Percentiles rank a stretch among this genome's conserved stretches.
These are phyloP conservation scores for Hirschioporus abietinus DNA, from an alignment of 768 basidiomycete genomes.

Conservation along the genomic window DNA sequence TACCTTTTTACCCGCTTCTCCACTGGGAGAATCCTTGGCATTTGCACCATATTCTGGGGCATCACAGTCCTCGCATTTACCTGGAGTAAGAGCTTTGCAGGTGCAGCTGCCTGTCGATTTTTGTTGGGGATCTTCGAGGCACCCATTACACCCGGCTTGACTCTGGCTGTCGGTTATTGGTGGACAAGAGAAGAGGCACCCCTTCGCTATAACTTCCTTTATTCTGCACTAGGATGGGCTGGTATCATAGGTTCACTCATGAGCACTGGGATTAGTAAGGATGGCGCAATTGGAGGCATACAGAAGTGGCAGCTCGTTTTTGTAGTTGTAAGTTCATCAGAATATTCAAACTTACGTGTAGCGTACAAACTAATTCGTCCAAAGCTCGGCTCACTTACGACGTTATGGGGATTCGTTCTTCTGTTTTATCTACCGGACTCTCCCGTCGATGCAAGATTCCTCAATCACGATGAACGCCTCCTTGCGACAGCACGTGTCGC, in stretches of 20 bases:
- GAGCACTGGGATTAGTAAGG: not conserved
- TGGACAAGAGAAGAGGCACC: conserved; percentile 1
- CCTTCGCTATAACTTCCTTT: not conserved
- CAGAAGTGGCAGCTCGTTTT: not conserved
- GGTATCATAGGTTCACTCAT: not conserved
- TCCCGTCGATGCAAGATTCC: conserved; percentile 26
- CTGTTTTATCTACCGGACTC: conserved; percentile 33
- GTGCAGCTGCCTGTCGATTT: not conserved
- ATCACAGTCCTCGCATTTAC: not conserved
- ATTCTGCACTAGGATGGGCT: conserved; percentile 6
- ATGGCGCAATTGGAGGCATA: not conserved
- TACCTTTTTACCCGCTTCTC: conserved; percentile 33
- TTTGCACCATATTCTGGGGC: not conserved
- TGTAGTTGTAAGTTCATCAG: not conserved
- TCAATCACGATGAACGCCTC: conserved; percentile 25
- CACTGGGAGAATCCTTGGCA: not conserved
- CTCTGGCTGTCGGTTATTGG: not conserved
- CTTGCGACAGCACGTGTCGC: conserved; percentile 34
- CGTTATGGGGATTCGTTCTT: conserved; percentile 23
- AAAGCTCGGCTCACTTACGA: conserved; percentile 27
- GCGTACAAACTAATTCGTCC: conserved; percentile 6
- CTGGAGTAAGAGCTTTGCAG: not conserved
- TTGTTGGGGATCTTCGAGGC: not conserved
- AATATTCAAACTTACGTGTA: not conserved
- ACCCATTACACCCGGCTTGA: not conserved